phyloP scores from a whole-genome alignment of 2,329 filamentous ascomycete genomes.

The Periglandula ipomoeae region DNA sequence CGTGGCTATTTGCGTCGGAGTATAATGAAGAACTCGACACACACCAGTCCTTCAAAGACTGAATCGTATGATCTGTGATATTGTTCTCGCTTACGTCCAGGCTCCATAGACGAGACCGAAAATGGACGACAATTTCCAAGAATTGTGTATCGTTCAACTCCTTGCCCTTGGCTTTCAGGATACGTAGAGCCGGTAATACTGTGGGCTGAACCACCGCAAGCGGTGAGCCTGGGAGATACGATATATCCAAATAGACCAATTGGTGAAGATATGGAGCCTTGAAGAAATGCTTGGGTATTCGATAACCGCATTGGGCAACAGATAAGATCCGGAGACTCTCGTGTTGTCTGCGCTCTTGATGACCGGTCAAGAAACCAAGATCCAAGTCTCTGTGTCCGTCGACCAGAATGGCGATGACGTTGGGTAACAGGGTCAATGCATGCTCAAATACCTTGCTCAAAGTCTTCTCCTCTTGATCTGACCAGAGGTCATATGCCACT shows the following conservation, averaged over 20 bases:
- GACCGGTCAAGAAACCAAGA: constrained; percentile 25
- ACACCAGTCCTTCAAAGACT: constrained; percentile 19
- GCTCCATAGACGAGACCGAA: constrained; percentile 41
- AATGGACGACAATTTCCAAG: constrained; percentile 24
- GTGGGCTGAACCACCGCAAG: constrained; percentile 23
- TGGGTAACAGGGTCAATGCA: constrained; percentile 32
- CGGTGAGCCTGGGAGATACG: constrained; percentile 37
- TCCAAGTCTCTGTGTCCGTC: constrained; percentile 38
- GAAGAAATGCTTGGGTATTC: constrained; percentile 33
- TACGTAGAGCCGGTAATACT: constrained; percentile 35
- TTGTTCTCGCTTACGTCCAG: constrained; percentile 45
- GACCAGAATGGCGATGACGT: constrained; percentile 36
- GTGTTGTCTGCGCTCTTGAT: constrained; percentile 1
- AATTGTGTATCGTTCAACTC: constrained; percentile 33
- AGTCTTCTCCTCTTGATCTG: constrained; percentile 26
- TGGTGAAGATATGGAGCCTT: constrained; percentile 23
- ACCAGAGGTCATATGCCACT: constrained; percentile 31
- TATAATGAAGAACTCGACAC: constrained; percentile 25
- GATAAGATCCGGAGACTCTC: constrained; percentile 31
- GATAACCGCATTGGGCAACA: constrained; percentile 29
- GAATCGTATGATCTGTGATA: constrained; percentile 36
- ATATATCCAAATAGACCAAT: constrained; percentile 45
- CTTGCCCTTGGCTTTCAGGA: constrained; percentile 41
- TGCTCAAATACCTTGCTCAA: constrained; percentile 28
- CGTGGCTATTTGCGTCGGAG: constrained; percentile 28